Conservation (phyloP, 2,329 filamentous ascomycete species). For the Sclerotinia subarctica region DNA sequence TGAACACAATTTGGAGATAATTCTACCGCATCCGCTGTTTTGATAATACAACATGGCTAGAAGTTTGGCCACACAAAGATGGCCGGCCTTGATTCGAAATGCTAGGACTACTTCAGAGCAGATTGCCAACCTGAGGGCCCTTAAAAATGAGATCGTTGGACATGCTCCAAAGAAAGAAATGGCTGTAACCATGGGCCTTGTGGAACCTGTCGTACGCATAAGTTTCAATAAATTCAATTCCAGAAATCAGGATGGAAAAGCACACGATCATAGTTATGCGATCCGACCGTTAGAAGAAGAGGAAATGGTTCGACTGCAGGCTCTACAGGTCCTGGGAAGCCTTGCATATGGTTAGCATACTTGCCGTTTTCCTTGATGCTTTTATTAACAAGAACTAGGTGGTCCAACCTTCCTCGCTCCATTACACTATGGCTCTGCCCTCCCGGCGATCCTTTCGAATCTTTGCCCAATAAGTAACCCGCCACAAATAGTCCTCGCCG, state of each 20-base stretch:
- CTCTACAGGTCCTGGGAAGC: conserved; percentile 80
- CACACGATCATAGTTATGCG: conserved; percentile 46
- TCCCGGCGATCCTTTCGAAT: conserved; percentile 68
- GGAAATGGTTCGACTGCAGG: conserved; percentile 69
- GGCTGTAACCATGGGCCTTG: conserved; percentile 67
- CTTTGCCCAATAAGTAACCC: conserved; percentile 64
- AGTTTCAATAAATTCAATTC: conserved; percentile 43
- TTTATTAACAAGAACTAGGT: conserved; percentile 48
- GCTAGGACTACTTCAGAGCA: conserved; percentile 52
- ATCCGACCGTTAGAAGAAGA: conserved; percentile 52
- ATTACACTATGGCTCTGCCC: conserved; percentile 62
- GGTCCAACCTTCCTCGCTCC: conserved; percentile 76
- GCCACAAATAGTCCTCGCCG: conserved; percentile 65
- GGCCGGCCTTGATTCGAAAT: conserved; percentile 55
- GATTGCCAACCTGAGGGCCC: conserved; percentile 59
- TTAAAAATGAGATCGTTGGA: conserved; percentile 90
- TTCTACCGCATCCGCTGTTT: not conserved
- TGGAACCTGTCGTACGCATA: conserved; percentile 58
- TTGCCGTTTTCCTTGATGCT: not conserved
- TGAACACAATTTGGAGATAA: not conserved
- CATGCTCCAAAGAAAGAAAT: conserved; percentile 82
- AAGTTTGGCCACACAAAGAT: conserved; percentile 29
- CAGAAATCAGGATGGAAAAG: conserved; percentile 46
- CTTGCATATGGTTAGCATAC: conserved; percentile 71
- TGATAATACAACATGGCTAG: conserved; percentile 16